Percentiles rank a stretch among this genome's conserved stretches.
phyloP scores from a whole-genome alignment of 805 yeast genomes.

The Tetrapisispora namnaoensis region DNA sequence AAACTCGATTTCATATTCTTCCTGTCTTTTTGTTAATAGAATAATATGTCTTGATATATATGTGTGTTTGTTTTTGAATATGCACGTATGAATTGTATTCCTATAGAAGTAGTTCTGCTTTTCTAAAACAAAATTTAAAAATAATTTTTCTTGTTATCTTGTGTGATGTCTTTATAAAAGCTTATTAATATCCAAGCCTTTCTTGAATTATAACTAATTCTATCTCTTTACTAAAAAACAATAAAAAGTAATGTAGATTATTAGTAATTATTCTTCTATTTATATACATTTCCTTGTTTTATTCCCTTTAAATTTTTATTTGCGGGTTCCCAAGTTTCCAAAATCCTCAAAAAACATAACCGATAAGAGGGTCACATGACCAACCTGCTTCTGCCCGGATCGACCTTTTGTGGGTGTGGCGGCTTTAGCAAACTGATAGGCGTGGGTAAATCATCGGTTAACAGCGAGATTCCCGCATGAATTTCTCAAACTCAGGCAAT shows the following conservation, averaged over 20 bases:
- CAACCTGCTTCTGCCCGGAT: no score
- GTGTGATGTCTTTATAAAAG: background rate
- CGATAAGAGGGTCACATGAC: background rate
- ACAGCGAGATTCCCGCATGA: no score
- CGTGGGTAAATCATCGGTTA: background rate
- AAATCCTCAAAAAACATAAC: background rate
- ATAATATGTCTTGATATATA: background rate
- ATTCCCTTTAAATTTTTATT: background rate
- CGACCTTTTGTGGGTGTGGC: no score
- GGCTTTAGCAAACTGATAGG: background rate
- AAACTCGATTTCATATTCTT: slow-evolving; percentile 27
- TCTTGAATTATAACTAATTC: no score
- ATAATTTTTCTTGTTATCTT: background rate
- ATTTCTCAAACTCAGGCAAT: no score
- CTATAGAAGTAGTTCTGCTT: no score
- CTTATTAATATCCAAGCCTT: background rate
- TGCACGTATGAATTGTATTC: no score
- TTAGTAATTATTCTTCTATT: no score
- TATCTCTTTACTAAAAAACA: no score
- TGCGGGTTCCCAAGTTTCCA: background rate
- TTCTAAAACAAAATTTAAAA: no score
- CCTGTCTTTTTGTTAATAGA: background rate
- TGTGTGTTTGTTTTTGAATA: background rate
- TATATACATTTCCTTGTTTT: no score
- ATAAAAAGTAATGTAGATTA: no score